Percentiles rank a stretch among this genome's conserved stretches.
These are phyloP conservation scores for Trypanosoma melophagium DNA, from an alignment of 208 protist species.

Conservation along the genomic window DNA sequence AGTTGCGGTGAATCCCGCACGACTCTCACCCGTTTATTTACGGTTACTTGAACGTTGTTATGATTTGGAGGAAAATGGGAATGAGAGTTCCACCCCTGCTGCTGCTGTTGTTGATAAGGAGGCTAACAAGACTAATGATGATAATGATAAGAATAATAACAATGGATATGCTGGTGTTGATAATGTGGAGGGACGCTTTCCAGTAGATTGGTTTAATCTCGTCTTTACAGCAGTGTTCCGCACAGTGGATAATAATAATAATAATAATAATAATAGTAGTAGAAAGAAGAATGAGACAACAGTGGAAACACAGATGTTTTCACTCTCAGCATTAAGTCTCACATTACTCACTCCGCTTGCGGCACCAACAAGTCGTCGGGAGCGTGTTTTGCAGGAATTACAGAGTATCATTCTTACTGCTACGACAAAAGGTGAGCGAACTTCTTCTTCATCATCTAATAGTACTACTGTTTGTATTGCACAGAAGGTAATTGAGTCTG, in stretches of 20 bases:
- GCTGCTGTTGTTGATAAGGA: too few species aligned
- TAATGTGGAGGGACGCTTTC: slow-evolving; percentile 6
- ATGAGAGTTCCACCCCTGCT: too few species aligned
- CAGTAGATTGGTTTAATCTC: slow-evolving; percentile 52
- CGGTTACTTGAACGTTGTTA: slow-evolving; percentile 4
- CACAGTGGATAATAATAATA: background rate
- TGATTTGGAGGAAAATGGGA: too few species aligned
- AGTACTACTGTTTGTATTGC: slow-evolving; percentile 14
- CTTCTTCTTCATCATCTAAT: background rate
- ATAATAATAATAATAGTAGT: background rate
- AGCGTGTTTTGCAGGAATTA: slow-evolving; percentile 41
- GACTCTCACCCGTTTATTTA: slow-evolving; percentile 21
- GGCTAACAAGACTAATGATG: background rate
- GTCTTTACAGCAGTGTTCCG: slow-evolving; percentile 47
- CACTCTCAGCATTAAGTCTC: slow-evolving; percentile 26
- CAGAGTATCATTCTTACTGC: slow-evolving; percentile 42
- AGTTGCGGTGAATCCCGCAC: slow-evolving; percentile 2
- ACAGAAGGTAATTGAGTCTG: slow-evolving; percentile 30
- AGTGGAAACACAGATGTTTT: slow-evolving; percentile 19
- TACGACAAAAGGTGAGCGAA: background rate
- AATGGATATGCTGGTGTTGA: background rate
- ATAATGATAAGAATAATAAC: background rate
- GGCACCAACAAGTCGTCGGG: slow-evolving; percentile 34
- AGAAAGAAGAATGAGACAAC: background rate
- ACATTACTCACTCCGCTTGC: slow-evolving; percentile 51